Conservation (phyloP, 345 rosid genomes). For the Trapa incisa region DNA sequence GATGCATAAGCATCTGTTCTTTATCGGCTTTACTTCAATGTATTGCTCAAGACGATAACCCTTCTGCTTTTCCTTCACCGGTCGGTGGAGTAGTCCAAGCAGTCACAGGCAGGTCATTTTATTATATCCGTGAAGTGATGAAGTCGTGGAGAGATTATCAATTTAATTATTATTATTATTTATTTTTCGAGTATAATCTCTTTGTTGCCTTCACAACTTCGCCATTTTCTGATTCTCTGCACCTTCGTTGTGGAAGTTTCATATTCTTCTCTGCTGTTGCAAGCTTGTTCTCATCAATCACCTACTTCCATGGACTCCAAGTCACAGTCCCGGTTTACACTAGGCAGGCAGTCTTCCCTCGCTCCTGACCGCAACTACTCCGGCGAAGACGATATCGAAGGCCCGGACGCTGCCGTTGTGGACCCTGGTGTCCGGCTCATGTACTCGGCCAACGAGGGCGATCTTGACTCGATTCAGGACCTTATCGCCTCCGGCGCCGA, state of each 20-base stretch:
- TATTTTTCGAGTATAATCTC: not conserved
- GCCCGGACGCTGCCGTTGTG: constrained; percentile 9
- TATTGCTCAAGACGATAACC: not conserved
- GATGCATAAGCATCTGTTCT: not conserved
- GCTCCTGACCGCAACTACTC: constrained; percentile 30
- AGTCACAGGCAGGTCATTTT: no score
- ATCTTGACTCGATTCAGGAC: constrained; percentile 49
- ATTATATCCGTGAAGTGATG: no score
- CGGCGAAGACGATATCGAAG: constrained; percentile 6
- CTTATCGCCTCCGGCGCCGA: constrained; percentile 50
- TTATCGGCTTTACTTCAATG: not conserved
- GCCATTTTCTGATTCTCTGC: not conserved
- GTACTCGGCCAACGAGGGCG: constrained; percentile 73
- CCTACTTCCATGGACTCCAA: constrained; percentile 8
- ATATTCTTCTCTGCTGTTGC: not conserved
- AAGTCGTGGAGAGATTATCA: no score
- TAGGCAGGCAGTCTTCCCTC: constrained; percentile 50
- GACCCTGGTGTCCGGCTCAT: constrained; percentile 55
- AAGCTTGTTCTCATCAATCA: not conserved
- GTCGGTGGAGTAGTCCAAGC: no score
- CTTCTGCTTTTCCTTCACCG: not conserved
- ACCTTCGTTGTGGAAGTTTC: not conserved
- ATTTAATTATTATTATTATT: not conserved
- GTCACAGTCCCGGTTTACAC: constrained; percentile 23
- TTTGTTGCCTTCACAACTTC: not conserved